These are phyloP conservation scores for Dillenia suffruticosa DNA, from an alignment of 164 flowering plant species.

Conservation along the genomic window DNA sequence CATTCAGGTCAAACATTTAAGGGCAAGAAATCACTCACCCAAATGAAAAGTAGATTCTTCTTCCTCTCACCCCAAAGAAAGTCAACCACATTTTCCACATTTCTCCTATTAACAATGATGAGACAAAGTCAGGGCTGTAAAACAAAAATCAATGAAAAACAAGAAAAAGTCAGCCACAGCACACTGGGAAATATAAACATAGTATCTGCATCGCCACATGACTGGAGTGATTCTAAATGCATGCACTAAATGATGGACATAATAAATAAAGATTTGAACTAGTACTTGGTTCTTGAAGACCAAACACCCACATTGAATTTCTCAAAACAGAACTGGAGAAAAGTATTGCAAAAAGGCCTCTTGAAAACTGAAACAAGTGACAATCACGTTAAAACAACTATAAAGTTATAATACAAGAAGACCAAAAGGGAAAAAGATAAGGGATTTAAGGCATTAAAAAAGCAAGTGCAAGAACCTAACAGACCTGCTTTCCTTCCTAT, in stretches of 20 bases:
- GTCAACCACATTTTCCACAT: conserved; percentile 28
- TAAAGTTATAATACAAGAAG: conserved; percentile 2
- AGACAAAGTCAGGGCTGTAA: not conserved
- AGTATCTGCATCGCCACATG: too few relatives aligned
- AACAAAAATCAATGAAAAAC: not conserved
- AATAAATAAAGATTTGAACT: not conserved
- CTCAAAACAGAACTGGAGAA: conserved; percentile 56
- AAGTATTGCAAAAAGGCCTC: conserved; percentile 58
- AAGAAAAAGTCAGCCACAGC: too few relatives aligned
- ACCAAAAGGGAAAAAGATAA: too few relatives aligned
- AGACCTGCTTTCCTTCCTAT: conserved; percentile 41
- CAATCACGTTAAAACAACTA: too few relatives aligned
- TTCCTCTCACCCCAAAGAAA: conserved; percentile 34
- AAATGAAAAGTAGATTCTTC: conserved; percentile 41
- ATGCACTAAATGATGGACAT: too few relatives aligned
- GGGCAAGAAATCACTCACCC: conserved; percentile 37
- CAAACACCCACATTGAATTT: conserved; percentile 60
- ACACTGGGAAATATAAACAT: too few relatives aligned
- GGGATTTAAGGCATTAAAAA: too few relatives aligned
- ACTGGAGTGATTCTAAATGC: too few relatives aligned
- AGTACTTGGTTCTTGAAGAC: conserved; percentile 60
- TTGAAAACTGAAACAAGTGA: conserved; percentile 41
- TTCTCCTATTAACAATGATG: conserved; percentile 28
- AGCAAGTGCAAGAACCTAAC: too few relatives aligned
- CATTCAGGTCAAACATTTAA: not conserved